Conservation (phyloP, 805 yeast genomes). For the Brettanomyces sp. region DNA sequence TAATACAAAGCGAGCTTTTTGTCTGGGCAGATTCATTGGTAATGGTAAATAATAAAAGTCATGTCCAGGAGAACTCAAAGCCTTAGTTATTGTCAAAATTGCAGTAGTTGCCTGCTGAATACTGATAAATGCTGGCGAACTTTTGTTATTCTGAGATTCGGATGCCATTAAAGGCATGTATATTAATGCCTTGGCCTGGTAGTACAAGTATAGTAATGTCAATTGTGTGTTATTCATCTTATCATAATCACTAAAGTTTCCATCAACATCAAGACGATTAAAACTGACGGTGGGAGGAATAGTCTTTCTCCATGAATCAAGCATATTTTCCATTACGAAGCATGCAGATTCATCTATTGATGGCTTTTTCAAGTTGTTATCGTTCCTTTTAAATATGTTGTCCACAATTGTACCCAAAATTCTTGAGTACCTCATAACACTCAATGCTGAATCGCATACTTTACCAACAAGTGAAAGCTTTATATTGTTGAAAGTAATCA, state of each 20-base stretch:
- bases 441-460: conserved; percentile 53
- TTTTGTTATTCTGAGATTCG: conserved; percentile 30
- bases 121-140: conserved; percentile 48
- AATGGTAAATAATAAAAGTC: conserved; percentile 41
- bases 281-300: conserved; percentile 54
- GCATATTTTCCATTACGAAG: conserved; percentile 45
- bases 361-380: conserved; percentile 21
- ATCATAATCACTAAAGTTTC: conserved; percentile 27
- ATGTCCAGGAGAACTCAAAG: conserved; percentile 30
- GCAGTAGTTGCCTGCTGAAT: conserved; percentile 66
- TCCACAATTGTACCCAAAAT: conserved; percentile 68
- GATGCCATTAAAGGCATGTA: conserved; percentile 54
- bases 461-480: conserved; percentile 59
- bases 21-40: conserved; percentile 54
- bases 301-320: conserved; percentile 73
- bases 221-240: conserved; percentile 35
- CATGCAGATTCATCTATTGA: conserved; percentile 23
- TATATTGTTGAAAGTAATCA: conserved; percentile 44
- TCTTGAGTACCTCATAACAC: conserved; percentile 59
- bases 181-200: conserved; percentile 52
- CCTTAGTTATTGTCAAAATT: conserved; percentile 38
- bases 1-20: conserved; percentile 53
- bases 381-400: conserved; percentile 55
- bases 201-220: conserved; percentile 48
- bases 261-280: conserved; percentile 46